These are phyloP conservation scores for Rubia balearica DNA, from an alignment of 305 asterid species.

Conservation along the genomic window DNA sequence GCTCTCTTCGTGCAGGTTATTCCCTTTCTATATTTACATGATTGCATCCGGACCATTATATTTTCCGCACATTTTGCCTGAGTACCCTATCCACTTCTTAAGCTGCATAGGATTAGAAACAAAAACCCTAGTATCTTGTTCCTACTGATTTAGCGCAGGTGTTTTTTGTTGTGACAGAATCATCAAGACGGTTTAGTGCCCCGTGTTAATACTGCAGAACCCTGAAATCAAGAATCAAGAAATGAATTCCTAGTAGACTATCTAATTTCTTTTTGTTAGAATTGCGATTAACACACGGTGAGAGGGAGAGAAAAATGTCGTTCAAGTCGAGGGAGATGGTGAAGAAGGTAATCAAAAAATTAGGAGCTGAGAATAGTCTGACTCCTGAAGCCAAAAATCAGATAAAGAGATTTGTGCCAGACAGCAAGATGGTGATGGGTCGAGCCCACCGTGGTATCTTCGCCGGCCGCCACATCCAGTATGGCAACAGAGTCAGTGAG, in stretches of 20 bases:
- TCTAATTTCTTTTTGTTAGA: background rate
- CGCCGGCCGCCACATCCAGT: slow-evolving; percentile 93
- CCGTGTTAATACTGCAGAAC: too few relatives aligned
- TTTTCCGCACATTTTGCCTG: background rate
- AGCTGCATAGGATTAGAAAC: background rate
- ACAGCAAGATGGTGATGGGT: slow-evolving; percentile 71
- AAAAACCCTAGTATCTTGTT: background rate
- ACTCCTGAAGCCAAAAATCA: slow-evolving; percentile 59
- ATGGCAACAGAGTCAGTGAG: slow-evolving; percentile 84
- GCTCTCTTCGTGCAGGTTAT: background rate
- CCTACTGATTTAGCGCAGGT: background rate
- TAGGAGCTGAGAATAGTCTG: slow-evolving; percentile 78
- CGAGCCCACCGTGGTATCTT: slow-evolving; percentile 90
- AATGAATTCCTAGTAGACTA: background rate
- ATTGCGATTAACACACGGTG: background rate
- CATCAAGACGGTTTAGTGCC: background rate
- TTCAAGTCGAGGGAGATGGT: slow-evolving; percentile 77
- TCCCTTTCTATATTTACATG: background rate
- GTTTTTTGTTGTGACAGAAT: background rate
- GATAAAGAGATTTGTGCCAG: slow-evolving; percentile 55
- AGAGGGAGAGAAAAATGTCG: slow-evolving; percentile 42
- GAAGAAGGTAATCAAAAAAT: slow-evolving; percentile 70
- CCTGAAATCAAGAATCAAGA: too few relatives aligned
- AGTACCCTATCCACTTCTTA: too few relatives aligned
- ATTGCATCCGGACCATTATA: background rate